Percentiles rank a stretch among this genome's conserved stretches.
These are phyloP conservation scores for Fusarium tricinctum DNA, from an alignment of 2,329 filamentous ascomycete species.

Conservation along the genomic window DNA sequence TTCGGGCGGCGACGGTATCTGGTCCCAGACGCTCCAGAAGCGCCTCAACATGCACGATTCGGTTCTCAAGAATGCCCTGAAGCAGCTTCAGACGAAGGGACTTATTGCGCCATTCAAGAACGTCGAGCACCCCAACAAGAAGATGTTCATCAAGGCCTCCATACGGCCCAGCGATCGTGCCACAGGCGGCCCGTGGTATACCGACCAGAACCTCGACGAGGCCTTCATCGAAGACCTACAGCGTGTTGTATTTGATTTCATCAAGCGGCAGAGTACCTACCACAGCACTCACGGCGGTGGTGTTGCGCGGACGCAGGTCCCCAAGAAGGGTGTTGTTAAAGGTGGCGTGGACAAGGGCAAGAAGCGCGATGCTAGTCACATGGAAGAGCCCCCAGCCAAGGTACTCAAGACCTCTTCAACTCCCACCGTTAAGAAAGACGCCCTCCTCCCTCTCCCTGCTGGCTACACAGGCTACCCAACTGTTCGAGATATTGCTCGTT, in stretches of 20 bases:
- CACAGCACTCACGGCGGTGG: constrained; percentile 58
- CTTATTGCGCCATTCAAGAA: constrained; percentile 92
- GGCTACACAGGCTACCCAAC: constrained; percentile 86
- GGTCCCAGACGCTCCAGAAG: constrained; percentile 87
- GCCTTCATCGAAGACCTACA: constrained; percentile 86
- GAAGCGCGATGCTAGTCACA: constrained; percentile 65
- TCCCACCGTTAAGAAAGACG: constrained; percentile 52
- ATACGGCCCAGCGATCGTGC: constrained; percentile 90
- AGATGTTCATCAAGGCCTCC: constrained; percentile 94
- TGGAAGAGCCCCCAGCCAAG: constrained; percentile 53
- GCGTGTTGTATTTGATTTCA: constrained; percentile 78
- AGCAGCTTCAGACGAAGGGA: constrained; percentile 83
- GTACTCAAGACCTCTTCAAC: constrained; percentile 45
- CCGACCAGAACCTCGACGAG: constrained; percentile 89
- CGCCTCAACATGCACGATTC: constrained; percentile 87
- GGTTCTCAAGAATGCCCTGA: constrained; percentile 83
- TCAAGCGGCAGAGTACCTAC: constrained; percentile 80
- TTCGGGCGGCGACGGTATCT: constrained; percentile 86
- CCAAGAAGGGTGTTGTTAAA: constrained; percentile 70
- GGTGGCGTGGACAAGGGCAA: constrained; percentile 62
- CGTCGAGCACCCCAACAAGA: constrained; percentile 90
- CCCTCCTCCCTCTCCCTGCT: constrained; percentile 68
- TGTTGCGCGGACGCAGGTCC: constrained; percentile 59
- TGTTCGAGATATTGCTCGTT: constrained; percentile 79
- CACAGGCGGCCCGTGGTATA: constrained; percentile 95